Evolutionary conservation across 2,329 filamentous ascomycete species (phyloP), one percentile per base, ranked within the genome.

Genomic region (Tothia fuscella): DNA sequence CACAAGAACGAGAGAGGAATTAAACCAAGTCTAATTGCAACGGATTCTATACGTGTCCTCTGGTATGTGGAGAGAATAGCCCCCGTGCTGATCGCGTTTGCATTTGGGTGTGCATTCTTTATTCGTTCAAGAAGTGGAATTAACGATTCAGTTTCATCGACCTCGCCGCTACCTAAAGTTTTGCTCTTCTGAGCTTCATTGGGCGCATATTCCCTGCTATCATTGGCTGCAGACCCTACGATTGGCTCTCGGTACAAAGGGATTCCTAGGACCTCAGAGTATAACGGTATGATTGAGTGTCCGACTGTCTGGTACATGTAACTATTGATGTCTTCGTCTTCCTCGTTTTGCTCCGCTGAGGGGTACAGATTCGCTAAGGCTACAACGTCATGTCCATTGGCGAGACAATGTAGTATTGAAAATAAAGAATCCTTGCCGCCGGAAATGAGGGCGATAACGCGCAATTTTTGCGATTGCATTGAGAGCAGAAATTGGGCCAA

Each of bases 251-350:
- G 79, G 61, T 91, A 95, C 2, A 98, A 70, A 19, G 89, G 89
- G 25, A 96, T 69, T 0, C 72, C 77, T 2, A 94, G 78, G 25
- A 85, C 87, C 36, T 74, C 61, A 46, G 80, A 78, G 57, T 95
- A 96, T 13, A 94, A 71, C 2, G 88, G 86, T 44, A 96, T 80
- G 14, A 95, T 68, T 44, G 77, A 72, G 61, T 96, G 86, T 10
- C 91, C 91, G 46, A 95, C 84, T 3, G 91, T 98, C 67, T 98
- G 91, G 68, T 96, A 98, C 91, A 98, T 98, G 77, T 91, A 96
- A 65, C 88, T 95, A 62, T 98, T 86, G 52, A 93, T 71, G 59
- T 96, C 84, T 43, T 71, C 64, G 26, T 71, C 66, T 4, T 60
- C 57, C 20, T 57, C 65, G 36, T 54, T 58, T 35, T 67, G 57